Evolutionary conservation across 345 rosid genomes (phyloP).

Genomic region (Rhodamnia rubescens): DNA sequence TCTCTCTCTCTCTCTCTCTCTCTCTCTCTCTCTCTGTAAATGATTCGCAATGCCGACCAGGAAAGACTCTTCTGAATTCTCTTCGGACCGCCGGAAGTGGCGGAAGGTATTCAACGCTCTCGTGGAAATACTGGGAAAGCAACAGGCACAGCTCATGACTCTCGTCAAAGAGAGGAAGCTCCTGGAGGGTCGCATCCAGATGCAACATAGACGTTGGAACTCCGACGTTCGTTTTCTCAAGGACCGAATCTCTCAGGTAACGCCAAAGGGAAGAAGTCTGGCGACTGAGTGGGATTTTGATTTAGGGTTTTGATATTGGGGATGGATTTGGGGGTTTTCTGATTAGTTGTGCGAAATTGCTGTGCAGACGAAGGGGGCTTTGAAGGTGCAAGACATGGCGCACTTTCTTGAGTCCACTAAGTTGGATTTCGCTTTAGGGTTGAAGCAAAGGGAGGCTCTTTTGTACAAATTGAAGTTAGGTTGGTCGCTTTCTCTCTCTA

Average conservation of each 20-base stretch:
- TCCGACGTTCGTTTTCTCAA: slow-evolving; percentile 36
- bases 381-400: slow-evolving; percentile 35
- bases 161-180: slow-evolving; percentile 47
- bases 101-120: slow-evolving; percentile 34
- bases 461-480: slow-evolving; percentile 43
- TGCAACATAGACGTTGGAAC: slow-evolving; percentile 30
- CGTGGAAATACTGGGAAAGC: slow-evolving; percentile 38
- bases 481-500: slow-evolving; percentile 6
- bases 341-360: not conserved
- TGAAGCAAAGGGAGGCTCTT: slow-evolving; percentile 45
- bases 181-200: slow-evolving; percentile 40
- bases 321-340: not conserved
- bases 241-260: slow-evolving; percentile 44
- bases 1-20: slow-evolving; percentile 2
- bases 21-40: not conserved
- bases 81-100: slow-evolving; percentile 49
- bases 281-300: slow-evolving; percentile 6
- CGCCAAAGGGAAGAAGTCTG: not conserved
- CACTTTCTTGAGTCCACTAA: slow-evolving; percentile 30
- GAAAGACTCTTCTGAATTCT: slow-evolving; percentile 16
- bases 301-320: not conserved
- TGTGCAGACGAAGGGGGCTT: slow-evolving; percentile 27
- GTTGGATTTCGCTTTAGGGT: slow-evolving; percentile 42
- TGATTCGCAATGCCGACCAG: not conserved
- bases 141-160: slow-evolving; percentile 54